phyloP scores from a whole-genome alignment of 2,329 filamentous ascomycete species.

The Dothidotthia symphoricarpi region DNA sequence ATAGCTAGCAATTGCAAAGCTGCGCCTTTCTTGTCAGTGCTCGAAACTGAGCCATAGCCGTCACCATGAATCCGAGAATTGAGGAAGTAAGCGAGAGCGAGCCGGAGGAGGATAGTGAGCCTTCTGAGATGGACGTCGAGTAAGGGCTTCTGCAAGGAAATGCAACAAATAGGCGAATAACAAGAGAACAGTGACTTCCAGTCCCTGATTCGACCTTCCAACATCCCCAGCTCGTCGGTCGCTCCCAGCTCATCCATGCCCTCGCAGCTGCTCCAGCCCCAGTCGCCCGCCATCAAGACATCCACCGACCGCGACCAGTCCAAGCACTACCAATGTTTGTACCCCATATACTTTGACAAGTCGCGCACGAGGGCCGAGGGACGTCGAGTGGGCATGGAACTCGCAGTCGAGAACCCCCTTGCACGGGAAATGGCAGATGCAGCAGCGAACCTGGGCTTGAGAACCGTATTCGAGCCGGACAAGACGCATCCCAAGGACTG shows the following conservation, averaged over 20 bases:
- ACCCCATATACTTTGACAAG: slow-evolving; percentile 93
- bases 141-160: too few relatives aligned
- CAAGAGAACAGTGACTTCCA: too few relatives aligned
- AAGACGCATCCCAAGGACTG: slow-evolving; percentile 96
- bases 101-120: slow-evolving; percentile 59
- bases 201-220: slow-evolving; percentile 15
- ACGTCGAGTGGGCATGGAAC: slow-evolving; percentile 68
- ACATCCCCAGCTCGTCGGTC: slow-evolving; percentile 24
- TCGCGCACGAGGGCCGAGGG: slow-evolving; percentile 72
- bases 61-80: slow-evolving; percentile 65
- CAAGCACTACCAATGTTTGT: slow-evolving; percentile 82
- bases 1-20: too few relatives aligned
- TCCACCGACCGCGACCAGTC: slow-evolving; percentile 54
- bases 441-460: slow-evolving; percentile 61
- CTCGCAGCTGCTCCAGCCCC: slow-evolving; percentile 37
- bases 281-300: slow-evolving; percentile 43
- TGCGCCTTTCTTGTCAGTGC: neutral
- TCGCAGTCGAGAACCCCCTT: slow-evolving; percentile 80
- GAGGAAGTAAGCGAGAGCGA: slow-evolving; percentile 78
- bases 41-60: neutral
- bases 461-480: slow-evolving; percentile 81
- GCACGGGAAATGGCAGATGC: slow-evolving; percentile 87
- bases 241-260: slow-evolving; percentile 25
- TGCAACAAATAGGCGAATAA: too few relatives aligned
- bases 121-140: slow-evolving; percentile 71